These are phyloP conservation scores for Termitomyces sp. DNA, from an alignment of 768 basidiomycete genomes.

Conservation along the genomic window DNA sequence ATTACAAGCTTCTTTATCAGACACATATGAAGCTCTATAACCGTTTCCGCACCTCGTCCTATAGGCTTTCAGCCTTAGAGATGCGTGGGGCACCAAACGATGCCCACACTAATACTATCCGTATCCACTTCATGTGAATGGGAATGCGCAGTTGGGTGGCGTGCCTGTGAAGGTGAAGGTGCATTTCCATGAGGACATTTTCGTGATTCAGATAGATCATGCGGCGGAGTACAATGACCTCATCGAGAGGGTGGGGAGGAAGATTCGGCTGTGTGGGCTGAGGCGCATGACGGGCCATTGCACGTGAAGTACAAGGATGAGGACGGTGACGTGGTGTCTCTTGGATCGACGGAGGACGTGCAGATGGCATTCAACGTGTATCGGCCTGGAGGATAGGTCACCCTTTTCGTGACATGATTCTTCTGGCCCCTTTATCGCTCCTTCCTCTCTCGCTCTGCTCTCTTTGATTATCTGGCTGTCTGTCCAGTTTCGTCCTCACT, in stretches of 20 bases:
- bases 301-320: slow-evolving; percentile 90
- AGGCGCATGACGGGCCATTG: slow-evolving; percentile 72
- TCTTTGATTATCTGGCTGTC: background rate
- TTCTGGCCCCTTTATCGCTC: slow-evolving; percentile 7
- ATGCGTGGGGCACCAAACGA: too few species aligned
- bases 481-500: too few species aligned
- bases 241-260: slow-evolving; percentile 86
- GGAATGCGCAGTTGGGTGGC: background rate
- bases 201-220: slow-evolving; percentile 86
- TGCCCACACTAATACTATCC: too few species aligned
- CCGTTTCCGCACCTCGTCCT: too few species aligned
- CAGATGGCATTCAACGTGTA: slow-evolving; percentile 91
- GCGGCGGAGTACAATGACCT: slow-evolving; percentile 78
- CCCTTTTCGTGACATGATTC: slow-evolving; percentile 70
- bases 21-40: too few species aligned
- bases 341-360: slow-evolving; percentile 89
- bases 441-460: background rate
- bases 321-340: slow-evolving; percentile 85
- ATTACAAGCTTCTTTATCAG: too few species aligned
- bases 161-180: slow-evolving; percentile 86
- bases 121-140: slow-evolving; percentile 17
- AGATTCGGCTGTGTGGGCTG: slow-evolving; percentile 89
- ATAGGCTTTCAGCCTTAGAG: too few species aligned
- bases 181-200: slow-evolving; percentile 92
- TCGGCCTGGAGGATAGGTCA: slow-evolving; percentile 77